Base-by-base conservation (phyloP, 306 rosid genomes). In the Astragalus membranaceus region DNA sequence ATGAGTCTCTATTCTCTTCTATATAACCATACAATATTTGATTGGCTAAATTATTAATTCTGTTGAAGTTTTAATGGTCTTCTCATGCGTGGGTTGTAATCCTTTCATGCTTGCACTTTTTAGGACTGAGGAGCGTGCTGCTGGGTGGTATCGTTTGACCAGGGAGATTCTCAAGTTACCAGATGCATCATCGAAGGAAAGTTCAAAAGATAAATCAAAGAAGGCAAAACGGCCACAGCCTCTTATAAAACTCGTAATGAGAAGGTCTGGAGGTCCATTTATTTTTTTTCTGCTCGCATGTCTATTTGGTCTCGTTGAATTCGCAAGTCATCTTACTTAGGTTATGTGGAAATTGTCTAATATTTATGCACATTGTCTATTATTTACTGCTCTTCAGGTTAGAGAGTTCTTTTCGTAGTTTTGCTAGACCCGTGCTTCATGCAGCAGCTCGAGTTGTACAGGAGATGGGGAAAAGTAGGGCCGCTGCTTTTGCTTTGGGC, bases 401-500 rank as follows among this genome's bases (percentile, higher is more conserved):
- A 78, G 99, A 94, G 84, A 91, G 97, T 86, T 88, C 97, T 69
- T 91, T 94, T 79, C 97, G 96, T 69, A 94, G 95, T 84, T 94
- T 88, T 76, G 85, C 99, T 64, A 83, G 99, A 91, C 99, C 99
- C 12, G 92, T 88, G 63, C 99, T 94, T 76, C 99, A 94, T 80
- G 91, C 92, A 16, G 96, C 97, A 44, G 90, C 99, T 70, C 87
- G 97, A 89, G 99, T 94, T 65, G 99, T 94, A 71, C 99, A 88
- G 83, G 99, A 94, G 89, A 94, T 94, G 97, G 99, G 99, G 73
- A 94, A 82, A 87, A 94, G 99, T 86, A 87, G 99, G 30, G 99
- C 99, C 67, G 97, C 99, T 79, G 99, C 99, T 33, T 91, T 90
- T 80, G 74, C 99, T 54, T 20, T 91, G 86, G 99, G 97, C 55